Evolutionary conservation across 2,329 filamentous ascomycete genomes (phyloP).

Genomic region (Beauveria asiatica): DNA sequence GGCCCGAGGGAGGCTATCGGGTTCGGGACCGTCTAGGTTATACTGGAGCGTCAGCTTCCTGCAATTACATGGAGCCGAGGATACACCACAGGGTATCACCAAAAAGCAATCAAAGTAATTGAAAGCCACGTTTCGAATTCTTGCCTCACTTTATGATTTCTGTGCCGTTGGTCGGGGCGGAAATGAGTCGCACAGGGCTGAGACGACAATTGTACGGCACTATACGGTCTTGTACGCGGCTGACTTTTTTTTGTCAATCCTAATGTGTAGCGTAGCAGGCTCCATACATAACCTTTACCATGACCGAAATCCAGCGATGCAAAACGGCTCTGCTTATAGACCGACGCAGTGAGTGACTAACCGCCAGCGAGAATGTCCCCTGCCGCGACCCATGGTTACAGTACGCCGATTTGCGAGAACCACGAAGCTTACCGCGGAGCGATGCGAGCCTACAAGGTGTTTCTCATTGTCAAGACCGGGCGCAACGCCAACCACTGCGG

Average conservation of each 20-base stretch:
- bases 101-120: background rate
- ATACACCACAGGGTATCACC: background rate
- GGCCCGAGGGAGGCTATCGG: background rate
- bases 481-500: background rate
- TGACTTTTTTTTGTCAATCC: background rate
- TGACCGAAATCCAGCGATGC: background rate
- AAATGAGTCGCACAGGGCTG: background rate
- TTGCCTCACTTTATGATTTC: background rate
- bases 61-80: background rate
- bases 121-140: background rate
- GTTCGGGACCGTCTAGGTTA: background rate
- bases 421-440: background rate
- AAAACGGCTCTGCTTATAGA: no score
- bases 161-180: background rate
- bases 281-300: background rate
- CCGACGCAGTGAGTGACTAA: background rate
- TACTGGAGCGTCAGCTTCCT: background rate
- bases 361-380: background rate
- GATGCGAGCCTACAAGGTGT: constrained; percentile 4
- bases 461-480: background rate
- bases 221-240: background rate
- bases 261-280: background rate
- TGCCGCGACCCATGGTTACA: background rate
- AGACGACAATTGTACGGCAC: background rate
- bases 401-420: background rate